These are phyloP conservation scores for Acer negundo DNA, from an alignment of 345 rosid genomes.

Conservation along the genomic window DNA sequence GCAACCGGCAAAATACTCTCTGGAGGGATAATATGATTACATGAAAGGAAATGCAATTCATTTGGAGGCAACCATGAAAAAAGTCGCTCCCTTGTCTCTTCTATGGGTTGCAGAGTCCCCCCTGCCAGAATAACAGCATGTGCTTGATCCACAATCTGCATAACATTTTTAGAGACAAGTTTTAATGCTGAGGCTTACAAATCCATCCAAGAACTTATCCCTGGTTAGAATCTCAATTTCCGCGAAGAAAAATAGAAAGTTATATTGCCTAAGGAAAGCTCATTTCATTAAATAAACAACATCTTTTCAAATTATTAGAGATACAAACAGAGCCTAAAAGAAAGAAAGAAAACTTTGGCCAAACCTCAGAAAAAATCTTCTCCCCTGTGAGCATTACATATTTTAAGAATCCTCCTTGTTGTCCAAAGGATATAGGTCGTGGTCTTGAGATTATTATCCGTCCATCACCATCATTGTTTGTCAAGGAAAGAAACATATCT, in stretches of 20 bases:
- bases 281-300: not conserved
- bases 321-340: conserved; percentile 12
- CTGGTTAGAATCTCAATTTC: conserved; percentile 9
- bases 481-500: conserved; percentile 67
- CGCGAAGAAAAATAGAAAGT: not conserved
- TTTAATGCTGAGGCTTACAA: conserved; percentile 4
- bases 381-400: conserved; percentile 92
- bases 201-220: not conserved
- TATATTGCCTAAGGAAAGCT: not conserved
- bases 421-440: conserved; percentile 42
- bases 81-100: conserved; percentile 90
- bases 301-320: not conserved
- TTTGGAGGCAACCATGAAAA: conserved; percentile 76
- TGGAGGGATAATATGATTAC: conserved; percentile 83
- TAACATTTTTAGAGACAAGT: conserved; percentile 17
- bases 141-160: conserved; percentile 79
- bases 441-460: conserved; percentile 75
- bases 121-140: conserved; percentile 88
- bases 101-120: conserved; percentile 95
- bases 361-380: conserved; percentile 85
- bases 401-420: conserved; percentile 64
- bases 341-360: conserved; percentile 19
- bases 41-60: conserved; percentile 78
- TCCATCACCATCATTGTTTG: conserved; percentile 85
- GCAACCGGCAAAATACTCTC: conserved; percentile 83